A percentile compares a stretch with the other conserved stretches of the same genome.
phyloP scores from a whole-genome alignment of 192 early-diverging fungal species.

The Radiomyces spectabilis region DNA sequence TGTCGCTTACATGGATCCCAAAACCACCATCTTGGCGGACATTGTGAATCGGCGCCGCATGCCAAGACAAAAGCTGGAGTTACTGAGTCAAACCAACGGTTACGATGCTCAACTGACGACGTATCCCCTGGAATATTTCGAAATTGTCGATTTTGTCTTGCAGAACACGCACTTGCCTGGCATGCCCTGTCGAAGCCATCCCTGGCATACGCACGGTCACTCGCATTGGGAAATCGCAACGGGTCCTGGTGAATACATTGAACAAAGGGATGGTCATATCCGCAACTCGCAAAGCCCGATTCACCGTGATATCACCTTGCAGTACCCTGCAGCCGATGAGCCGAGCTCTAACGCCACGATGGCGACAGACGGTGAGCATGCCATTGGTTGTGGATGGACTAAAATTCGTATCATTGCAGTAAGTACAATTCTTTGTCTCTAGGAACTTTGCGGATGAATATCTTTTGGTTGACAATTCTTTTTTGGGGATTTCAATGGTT shows the following conservation, averaged over 20 bases:
- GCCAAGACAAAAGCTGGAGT: background rate
- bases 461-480: background rate
- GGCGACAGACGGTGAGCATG: background rate
- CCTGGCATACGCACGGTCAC: conserved; percentile 30
- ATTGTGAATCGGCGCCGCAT: background rate
- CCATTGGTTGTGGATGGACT: conserved; percentile 21
- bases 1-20: conserved; percentile 5
- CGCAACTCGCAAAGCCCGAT: background rate
- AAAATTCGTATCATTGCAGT: conserved; percentile 19
- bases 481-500: background rate
- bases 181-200: conserved; percentile 17
- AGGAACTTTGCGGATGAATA: too few relatives aligned
- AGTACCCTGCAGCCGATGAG: conserved; percentile 13
- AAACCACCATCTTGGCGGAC: conserved; percentile 7
- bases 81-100: background rate
- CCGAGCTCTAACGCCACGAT: background rate
- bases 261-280: conserved; percentile 1
- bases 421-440: too few relatives aligned
- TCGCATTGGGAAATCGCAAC: conserved; percentile 24
- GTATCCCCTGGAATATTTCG: conserved; percentile 20
- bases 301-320: conserved; percentile 13
- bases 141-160: conserved; percentile 25
- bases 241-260: conserved; percentile 19
- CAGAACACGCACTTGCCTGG: conserved; percentile 12
- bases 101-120: conserved; percentile 18